Evolutionary conservation across 768 basidiomycete species (phyloP), one percentile per base, ranked within the genome.

Genomic region (Albatrellus ellisii): DNA sequence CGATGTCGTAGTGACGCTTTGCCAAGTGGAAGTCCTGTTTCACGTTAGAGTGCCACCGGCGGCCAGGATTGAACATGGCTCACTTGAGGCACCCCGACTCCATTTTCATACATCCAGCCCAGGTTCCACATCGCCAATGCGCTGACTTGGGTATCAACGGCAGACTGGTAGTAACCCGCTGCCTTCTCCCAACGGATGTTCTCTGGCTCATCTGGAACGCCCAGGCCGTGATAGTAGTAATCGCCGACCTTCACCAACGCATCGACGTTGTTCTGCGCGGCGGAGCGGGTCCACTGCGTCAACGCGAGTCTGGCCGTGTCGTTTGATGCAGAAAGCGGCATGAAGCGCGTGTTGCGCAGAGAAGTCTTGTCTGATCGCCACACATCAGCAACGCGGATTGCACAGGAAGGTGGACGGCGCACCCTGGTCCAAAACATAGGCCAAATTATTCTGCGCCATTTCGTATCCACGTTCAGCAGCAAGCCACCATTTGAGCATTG

Each of bases 51-150:
- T 26, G 31, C 26, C 12, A 26, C 17, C 36, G 38, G 11, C 12
- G 26, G 20, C 45, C 35, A 26, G n/a, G 2, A 26, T 15, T 7
- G 15, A 3, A 32, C 18, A 33, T 20, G n/a, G 14, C 64, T 48
- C 47, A 86, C 88, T 69, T 85, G 82, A 20, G 84, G 77, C 0
- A 98, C 87, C 2, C 95, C 95, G 17, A 86, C 59, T 0, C 95
- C 95, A 52, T 90, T 88, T 63, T 98, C 94, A 58, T 97, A 98
- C 95, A 98, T 98, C 87, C 88, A 97, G 1, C 94, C 95, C 9
- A 98, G 63, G 55, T 97, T 95, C 90, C 90, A 97, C 79, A 95
- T 88, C 1, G 95, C 91, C 48, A 98, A 67, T 1, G 95, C 90
- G 51, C 90, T 95, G 52, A 83, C 52, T 46, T 92, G 87, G 2